phyloP scores from a whole-genome alignment of 2,329 filamentous ascomycete species.

The Teratosphaeria nubilosa region DNA sequence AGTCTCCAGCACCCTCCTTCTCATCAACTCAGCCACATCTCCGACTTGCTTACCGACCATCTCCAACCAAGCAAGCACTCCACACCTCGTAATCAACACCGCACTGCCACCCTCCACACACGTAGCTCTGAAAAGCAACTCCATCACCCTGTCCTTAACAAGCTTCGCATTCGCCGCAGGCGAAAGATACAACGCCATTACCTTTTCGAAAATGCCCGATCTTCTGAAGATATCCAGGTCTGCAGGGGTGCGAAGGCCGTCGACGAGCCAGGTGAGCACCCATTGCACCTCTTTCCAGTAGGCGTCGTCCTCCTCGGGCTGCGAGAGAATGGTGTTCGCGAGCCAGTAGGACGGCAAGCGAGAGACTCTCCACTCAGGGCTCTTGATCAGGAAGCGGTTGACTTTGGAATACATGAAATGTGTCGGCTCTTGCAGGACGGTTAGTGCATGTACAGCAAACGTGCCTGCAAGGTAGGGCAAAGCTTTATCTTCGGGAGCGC shows the following conservation, averaged over 20 bases:
- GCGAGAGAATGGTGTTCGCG: slow-evolving; percentile 62
- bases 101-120: slow-evolving; percentile 63
- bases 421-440: slow-evolving; percentile 63
- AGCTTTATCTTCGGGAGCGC: slow-evolving; percentile 31
- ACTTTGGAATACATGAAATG: slow-evolving; percentile 78
- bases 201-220: slow-evolving; percentile 61
- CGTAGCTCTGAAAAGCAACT: slow-evolving; percentile 55
- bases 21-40: slow-evolving; percentile 43
- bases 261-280: slow-evolving; percentile 62
- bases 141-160: slow-evolving; percentile 53
- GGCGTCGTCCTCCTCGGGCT: slow-evolving; percentile 61
- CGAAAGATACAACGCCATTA: slow-evolving; percentile 59
- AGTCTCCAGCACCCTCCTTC: slow-evolving; percentile 50
- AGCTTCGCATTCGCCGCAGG: slow-evolving; percentile 48
- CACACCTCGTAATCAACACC: slow-evolving; percentile 69
- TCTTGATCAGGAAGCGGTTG: slow-evolving; percentile 71
- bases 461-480: slow-evolving; percentile 66
- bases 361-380: slow-evolving; percentile 59
- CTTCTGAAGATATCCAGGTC: slow-evolving; percentile 53
- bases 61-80: slow-evolving; percentile 64
- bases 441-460: slow-evolving; percentile 61
- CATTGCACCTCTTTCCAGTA: slow-evolving; percentile 65
- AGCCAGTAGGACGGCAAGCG: slow-evolving; percentile 51
- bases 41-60: slow-evolving; percentile 42
- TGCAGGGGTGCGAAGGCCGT: slow-evolving; percentile 48